Percentiles rank a stretch among this genome's conserved stretches.
Conservation (phyloP, 495 filamentous ascomycete species). For the Aspergillus cristatus region DNA sequence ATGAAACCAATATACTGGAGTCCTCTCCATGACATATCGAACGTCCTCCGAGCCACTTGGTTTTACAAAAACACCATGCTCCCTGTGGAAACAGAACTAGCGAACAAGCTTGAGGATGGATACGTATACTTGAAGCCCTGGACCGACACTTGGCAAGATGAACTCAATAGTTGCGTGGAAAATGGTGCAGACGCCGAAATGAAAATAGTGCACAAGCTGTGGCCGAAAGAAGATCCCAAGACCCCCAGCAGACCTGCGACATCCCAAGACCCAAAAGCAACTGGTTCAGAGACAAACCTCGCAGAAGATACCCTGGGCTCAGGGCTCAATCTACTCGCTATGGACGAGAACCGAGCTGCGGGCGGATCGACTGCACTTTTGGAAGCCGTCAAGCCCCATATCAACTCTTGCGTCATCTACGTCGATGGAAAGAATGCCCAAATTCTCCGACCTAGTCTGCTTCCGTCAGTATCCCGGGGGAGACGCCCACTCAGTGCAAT, state of each 20-base stretch:
- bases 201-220: conserved; percentile 75
- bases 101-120: conserved; percentile 84
- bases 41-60: conserved; percentile 84
- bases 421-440: conserved; percentile 66
- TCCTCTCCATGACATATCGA: conserved; percentile 81
- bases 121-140: conserved; percentile 81
- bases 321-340: conserved; percentile 3
- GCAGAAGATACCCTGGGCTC: conserved; percentile 4
- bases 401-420: conserved; percentile 72
- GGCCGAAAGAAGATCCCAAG: conserved; percentile 50
- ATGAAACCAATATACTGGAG: conserved; percentile 99
- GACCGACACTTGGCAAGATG: conserved; percentile 89
- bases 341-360: conserved; percentile 34
- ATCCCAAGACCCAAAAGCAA: conserved; percentile 11
- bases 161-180: conserved; percentile 82
- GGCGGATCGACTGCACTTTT: conserved; percentile 22
- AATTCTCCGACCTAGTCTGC: conserved; percentile 66
- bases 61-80: conserved; percentile 93
- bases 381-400: conserved; percentile 41
- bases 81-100: conserved; percentile 78
- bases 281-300: conserved; percentile 5
- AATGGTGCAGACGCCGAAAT: conserved; percentile 85
- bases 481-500: conserved; percentile 74
- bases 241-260: conserved; percentile 20
- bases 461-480: conserved; percentile 72